These are phyloP conservation scores for Komagataella phaffii DNA, from an alignment of 805 yeast genomes.

Conservation along the genomic window DNA sequence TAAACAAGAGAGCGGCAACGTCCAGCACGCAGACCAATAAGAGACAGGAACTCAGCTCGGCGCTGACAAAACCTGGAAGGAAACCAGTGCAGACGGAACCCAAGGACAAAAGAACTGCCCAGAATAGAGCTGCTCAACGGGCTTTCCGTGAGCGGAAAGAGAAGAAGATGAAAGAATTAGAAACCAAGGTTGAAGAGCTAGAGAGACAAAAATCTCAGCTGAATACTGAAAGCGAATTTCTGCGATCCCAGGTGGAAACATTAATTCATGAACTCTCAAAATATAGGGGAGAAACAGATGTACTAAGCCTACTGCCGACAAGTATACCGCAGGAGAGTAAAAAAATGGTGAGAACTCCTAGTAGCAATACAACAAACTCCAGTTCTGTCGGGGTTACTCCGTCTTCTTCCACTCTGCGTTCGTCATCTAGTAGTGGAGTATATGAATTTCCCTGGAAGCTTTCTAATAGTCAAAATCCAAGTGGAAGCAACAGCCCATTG, in stretches of 20 bases:
- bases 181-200: conserved; percentile 56
- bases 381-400: neutral
- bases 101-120: conserved; percentile 85
- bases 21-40: conserved; percentile 4
- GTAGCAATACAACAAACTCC: neutral
- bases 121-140: conserved; percentile 96
- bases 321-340: neutral
- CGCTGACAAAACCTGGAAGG: conserved; percentile 55
- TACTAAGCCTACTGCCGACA: conserved; percentile 4
- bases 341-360: neutral
- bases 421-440: neutral
- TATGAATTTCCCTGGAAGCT: conserved; percentile 3
- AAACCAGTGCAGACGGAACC: conserved; percentile 64
- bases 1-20: neutral
- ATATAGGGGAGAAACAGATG: conserved; percentile 26
- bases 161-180: conserved; percentile 71
- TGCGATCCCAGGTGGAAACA: conserved; percentile 64
- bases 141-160: conserved; percentile 95
- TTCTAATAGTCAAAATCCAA: conserved; percentile 6
- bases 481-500: neutral
- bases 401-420: neutral
- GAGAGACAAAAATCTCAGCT: conserved; percentile 64
- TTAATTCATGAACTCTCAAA: conserved; percentile 59
- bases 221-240: conserved; percentile 55
- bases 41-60: conserved; percentile 9